phyloP scores from a whole-genome alignment of 805 yeast species.

The Hanseniaspora vineae region DNA sequence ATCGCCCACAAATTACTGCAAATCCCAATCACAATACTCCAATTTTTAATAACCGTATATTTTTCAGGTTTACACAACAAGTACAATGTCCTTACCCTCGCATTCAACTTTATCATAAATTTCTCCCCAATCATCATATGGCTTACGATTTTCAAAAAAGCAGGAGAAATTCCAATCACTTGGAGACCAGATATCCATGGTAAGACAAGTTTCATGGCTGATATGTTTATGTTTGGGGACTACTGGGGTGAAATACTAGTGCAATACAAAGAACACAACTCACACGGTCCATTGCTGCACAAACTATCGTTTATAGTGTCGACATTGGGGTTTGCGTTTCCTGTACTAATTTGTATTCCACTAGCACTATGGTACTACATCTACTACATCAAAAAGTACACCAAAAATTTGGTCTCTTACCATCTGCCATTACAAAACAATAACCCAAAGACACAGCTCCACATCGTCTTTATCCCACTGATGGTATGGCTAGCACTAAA shows the following conservation, averaged over 20 bases:
- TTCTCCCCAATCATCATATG: constrained; percentile 42
- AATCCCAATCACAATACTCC: not conserved
- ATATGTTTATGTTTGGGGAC: constrained; percentile 21
- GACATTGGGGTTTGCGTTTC: constrained; percentile 9
- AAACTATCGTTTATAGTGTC: constrained; percentile 8
- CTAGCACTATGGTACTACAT: constrained; percentile 16
- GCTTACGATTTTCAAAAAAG: constrained; percentile 46
- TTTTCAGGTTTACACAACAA: constrained; percentile 17
- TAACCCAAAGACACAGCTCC: constrained; percentile 8
- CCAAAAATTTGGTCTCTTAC: constrained; percentile 11
- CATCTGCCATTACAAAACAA: constrained; percentile 11
- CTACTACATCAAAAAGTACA: constrained; percentile 13
- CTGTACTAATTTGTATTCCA: constrained; percentile 12
- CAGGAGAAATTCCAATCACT: constrained; percentile 40
- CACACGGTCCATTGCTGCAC: constrained; percentile 4
- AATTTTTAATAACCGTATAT: constrained; percentile 11
- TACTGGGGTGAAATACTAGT: constrained; percentile 13
- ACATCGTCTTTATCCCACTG: constrained; percentile 29
- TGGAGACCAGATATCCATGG: constrained; percentile 43
- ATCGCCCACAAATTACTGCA: not conserved
- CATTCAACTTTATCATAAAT: constrained; percentile 33
- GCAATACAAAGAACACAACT: constrained; percentile 1
- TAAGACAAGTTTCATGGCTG: constrained; percentile 17
- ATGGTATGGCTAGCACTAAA: constrained; percentile 32
- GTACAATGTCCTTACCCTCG: constrained; percentile 26